Conservation (phyloP, 768 basidiomycete genomes). For the Sistotremastrum niveocremeum region DNA sequence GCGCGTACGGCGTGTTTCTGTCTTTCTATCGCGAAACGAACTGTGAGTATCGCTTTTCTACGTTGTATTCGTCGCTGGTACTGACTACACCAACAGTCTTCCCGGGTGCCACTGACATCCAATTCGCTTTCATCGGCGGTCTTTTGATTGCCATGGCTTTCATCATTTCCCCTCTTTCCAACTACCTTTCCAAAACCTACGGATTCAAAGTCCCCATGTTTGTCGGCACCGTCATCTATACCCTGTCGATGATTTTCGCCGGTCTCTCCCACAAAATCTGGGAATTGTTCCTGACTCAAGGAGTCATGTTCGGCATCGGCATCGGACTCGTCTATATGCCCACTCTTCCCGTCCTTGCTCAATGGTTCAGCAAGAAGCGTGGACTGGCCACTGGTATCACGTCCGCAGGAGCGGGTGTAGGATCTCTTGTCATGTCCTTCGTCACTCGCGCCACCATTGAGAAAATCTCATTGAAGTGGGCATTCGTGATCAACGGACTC, state of each 20-base stretch:
- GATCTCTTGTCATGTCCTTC: conserved; percentile 11
- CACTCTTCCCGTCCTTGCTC: conserved; percentile 4
- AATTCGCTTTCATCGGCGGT: conserved; percentile 13
- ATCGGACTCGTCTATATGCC: conserved; percentile 9
- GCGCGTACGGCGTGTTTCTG: background rate
- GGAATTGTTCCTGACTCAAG: conserved; percentile 14
- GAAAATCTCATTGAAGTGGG: conserved; percentile 12
- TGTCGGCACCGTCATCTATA: conserved; percentile 7
- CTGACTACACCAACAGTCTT: conserved; percentile 5
- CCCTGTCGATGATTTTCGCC: conserved; percentile 8
- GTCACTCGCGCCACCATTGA: conserved; percentile 10
- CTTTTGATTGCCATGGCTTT: conserved; percentile 9
- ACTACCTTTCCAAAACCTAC: conserved; percentile 9
- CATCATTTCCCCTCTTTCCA: conserved; percentile 11
- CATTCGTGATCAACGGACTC: conserved; percentile 20
- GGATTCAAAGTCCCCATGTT: conserved; percentile 10
- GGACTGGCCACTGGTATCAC: background rate
- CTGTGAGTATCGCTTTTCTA: background rate
- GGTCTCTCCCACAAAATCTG: conserved; percentile 12
- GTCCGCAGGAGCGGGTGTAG: conserved; percentile 13
- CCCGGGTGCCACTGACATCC: conserved; percentile 9
- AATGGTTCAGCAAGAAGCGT: conserved; percentile 4
- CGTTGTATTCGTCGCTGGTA: conserved; percentile 4
- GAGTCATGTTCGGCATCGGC: conserved; percentile 12
- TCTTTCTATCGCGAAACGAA: background rate